Base-by-base conservation (phyloP, 2,329 filamentous ascomycete species). In the Neofusicoccum laricinum region DNA sequence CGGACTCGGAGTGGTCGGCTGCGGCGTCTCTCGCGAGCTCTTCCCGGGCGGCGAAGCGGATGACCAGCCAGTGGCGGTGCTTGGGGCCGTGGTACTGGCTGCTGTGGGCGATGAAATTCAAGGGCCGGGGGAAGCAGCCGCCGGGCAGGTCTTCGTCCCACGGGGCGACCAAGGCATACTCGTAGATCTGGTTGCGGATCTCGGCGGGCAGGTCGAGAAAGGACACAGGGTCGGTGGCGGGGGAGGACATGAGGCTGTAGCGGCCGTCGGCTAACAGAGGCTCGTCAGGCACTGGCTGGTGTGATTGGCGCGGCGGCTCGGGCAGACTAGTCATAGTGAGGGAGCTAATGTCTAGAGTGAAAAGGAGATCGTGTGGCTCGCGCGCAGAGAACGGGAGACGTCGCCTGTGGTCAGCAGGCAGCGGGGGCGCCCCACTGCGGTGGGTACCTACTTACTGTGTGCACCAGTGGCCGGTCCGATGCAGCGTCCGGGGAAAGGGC, bases 101-200 rank as follows among this genome's bases (percentile, higher is more conserved):
- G 49, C 36, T n/a, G 30, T 17, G 49, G n/a, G 49, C n/a, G 32
- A 38, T 51, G 32, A 38, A 51, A 30, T 51, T 51, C 49, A 36
- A 30, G 12, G 25, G 25, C 4, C 46, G 25, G 3, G 46, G 46
- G n/a, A 50, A 50, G 46, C 46, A 50, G 12, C 46, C 21, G 25
- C 46, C 46, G 21, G 46, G 32, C 30, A 51, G 32, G 6, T 51
- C 49, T 15, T 51, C 49, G 32, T 51, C 19, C 32, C 49, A 51
- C 7, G 49, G 49, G 19, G 49, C 49, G 30, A 38, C 40, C 17
- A 57, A 10, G 36, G 12, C 19, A 32, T 57, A 41, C 17, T 55
- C 50, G 50, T 55, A 55, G 15, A 55, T 55, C 2, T 55, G 50
- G 10, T 38, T 55, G n/a, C 50, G 50, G 10, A 55, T 55, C 50